Base-by-base conservation (phyloP, 495 filamentous ascomycete genomes). In the Penicillium desertorum region DNA sequence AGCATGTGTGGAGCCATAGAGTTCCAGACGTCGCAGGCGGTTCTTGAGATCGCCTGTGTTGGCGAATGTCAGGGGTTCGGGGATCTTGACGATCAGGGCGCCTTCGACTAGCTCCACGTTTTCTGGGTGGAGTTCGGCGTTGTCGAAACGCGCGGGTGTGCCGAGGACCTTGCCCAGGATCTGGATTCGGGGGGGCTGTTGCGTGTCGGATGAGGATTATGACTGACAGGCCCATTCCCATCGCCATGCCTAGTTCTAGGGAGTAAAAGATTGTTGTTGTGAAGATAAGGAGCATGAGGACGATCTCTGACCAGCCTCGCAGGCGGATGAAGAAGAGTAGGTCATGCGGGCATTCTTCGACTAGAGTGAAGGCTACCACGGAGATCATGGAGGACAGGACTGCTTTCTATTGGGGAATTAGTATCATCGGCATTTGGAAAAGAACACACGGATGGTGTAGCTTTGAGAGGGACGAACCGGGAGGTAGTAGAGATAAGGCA, bases 311-410 rank as follows among this genome's bases (percentile, higher is more conserved):
- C 82, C 86, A 96, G 45, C 91, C 95, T 44, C 82, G 85, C 42
- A 99, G 89, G 44, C 81, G 83, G 59, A 88, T 70, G 77, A 99
- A 99, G 81, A 99, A 99, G 25, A 74, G 70, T 53, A 99, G 76
- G 70, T 99, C 94, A 64, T 91, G 86, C 0, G 94, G 94, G 34
- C 90, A 90, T 76, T 99, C 94, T 77, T 99, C 94, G 53, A 98
- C 88, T 5, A 99, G 81, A 16, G 90, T 92, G 77, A 88, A 96
- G 46, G 93, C 94, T 23, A 99, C 95, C 1, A 96, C 93, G 39
- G 89, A 92, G 62, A 99, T 97, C 83, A 98, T 91, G 25, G 95
- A 83, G 49, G 86, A 94, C 30, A 99, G 81, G 8, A 97, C 90
- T 3, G 89, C 89, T 91, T 96, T 97, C 88, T 95, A 58, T 54